Evolutionary conservation across 1,139 yeast genomes (phyloP).

Genomic region (Magnusiomyces fungicola): DNA sequence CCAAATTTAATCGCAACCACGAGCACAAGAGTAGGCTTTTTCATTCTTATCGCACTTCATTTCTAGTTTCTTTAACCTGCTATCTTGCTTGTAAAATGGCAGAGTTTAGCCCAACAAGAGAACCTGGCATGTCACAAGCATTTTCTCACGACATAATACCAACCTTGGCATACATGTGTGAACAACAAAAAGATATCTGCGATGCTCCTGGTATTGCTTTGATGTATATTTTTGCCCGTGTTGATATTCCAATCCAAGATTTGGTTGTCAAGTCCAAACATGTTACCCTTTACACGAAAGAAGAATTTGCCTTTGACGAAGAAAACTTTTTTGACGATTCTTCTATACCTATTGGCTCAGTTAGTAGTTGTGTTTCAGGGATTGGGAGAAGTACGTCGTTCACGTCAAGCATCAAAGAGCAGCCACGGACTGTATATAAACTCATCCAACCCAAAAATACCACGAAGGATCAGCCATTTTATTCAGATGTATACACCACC

Average conservation of each 20-base stretch:
- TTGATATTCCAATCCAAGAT: conserved; percentile 9
- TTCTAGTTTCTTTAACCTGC: conserved; percentile 12
- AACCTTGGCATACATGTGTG: conserved; percentile 8
- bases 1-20: too few relatives aligned
- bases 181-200: conserved; percentile 11
- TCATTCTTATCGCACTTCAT: conserved; percentile 7
- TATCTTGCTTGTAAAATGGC: conserved; percentile 13
- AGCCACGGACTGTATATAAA: too few relatives aligned
- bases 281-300: not conserved
- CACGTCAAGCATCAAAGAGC: too few relatives aligned
- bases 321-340: too few relatives aligned
- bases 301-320: too few relatives aligned
- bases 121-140: conserved; percentile 6
- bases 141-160: conserved; percentile 12
- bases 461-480: too few relatives aligned
- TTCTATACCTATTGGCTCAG: too few relatives aligned
- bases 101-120: conserved; percentile 9
- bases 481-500: too few relatives aligned
- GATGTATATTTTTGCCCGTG: conserved; percentile 15
- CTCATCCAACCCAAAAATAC: too few relatives aligned
- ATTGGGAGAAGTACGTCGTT: too few relatives aligned
- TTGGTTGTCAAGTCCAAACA: conserved; percentile 5
- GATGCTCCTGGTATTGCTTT: conserved; percentile 15
- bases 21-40: conserved; percentile 1
- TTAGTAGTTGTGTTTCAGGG: too few relatives aligned